A percentile compares a stretch with the other conserved stretches of the same genome.
These are phyloP conservation scores for Ophiostoma quercus DNA, from an alignment of 2,329 filamentous ascomycete genomes.

Conservation along the genomic window DNA sequence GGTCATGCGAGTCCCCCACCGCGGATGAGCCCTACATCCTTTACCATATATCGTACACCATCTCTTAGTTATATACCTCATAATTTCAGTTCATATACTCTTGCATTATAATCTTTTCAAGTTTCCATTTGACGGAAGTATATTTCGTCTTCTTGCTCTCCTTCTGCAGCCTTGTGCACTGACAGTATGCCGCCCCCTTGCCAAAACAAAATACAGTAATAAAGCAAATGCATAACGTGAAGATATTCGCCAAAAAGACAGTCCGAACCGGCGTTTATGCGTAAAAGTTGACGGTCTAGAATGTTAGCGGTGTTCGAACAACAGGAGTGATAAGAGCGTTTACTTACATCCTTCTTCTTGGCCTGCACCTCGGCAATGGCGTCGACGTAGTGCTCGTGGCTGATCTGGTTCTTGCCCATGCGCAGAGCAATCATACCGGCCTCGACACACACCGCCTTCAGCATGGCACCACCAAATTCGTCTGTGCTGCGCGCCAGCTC, in stretches of 20 bases:
- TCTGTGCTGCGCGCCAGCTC: constrained; percentile 95
- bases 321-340: neutral
- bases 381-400: constrained; percentile 97
- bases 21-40: neutral
- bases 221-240: constrained; percentile 3
- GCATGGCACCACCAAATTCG: constrained; percentile 94
- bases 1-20: constrained; percentile 1
- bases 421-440: constrained; percentile 97
- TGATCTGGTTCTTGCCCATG: constrained; percentile 92
- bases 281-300: constrained; percentile 54
- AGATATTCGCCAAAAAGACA: neutral
- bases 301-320: constrained; percentile 29
- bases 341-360: constrained; percentile 82
- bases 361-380: constrained; percentile 93
- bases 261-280: constrained; percentile 36
- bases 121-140: neutral
- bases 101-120: neutral
- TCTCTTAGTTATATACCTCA: neutral
- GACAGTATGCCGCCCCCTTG: neutral
- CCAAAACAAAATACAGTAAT: neutral
- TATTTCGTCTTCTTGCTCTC: neutral
- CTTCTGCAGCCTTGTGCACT: neutral
- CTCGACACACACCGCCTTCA: constrained; percentile 98
- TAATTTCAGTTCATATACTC: neutral
- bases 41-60: neutral